Conservation (phyloP, 805 yeast genomes). For the Limtongia smithiae region DNA sequence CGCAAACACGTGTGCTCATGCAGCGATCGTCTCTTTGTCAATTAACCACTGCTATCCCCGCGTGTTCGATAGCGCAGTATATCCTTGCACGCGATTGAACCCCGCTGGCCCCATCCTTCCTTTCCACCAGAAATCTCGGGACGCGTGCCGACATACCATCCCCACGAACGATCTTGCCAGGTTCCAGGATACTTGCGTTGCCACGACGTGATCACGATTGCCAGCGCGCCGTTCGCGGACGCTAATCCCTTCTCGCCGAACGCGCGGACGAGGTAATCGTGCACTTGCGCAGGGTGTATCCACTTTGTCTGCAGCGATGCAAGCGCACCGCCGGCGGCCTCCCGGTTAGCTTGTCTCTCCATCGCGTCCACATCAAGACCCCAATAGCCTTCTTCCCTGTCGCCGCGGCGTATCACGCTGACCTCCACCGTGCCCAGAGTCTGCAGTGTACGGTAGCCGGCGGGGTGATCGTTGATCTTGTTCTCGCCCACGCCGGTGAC, state of each 20-base stretch:
- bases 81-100: slow-evolving; percentile 5
- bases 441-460: slow-evolving; percentile 10
- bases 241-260: slow-evolving; percentile 17
- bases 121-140: slow-evolving; percentile 17
- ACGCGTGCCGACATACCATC: slow-evolving; percentile 18
- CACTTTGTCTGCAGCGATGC: slow-evolving; percentile 2
- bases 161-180: slow-evolving; percentile 13
- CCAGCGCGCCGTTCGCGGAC: slow-evolving; percentile 20
- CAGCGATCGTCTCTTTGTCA: too few relatives aligned
- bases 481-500: not conserved
- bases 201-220: slow-evolving; percentile 22
- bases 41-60: too few relatives aligned
- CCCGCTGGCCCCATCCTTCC: slow-evolving; percentile 28
- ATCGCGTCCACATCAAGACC: slow-evolving; percentile 26
- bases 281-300: slow-evolving; percentile 26
- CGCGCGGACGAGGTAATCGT: slow-evolving; percentile 19
- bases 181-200: not conserved
- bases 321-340: not conserved
- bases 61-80: slow-evolving; percentile 4
- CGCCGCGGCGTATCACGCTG: slow-evolving; percentile 21
- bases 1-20: too few relatives aligned
- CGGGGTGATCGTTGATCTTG: slow-evolving; percentile 2
- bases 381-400: slow-evolving; percentile 24
- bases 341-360: slow-evolving; percentile 1
- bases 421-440: slow-evolving; percentile 21